Conservation (phyloP, 176 grass and related monocot species). For the Oryza coarctata region DNA sequence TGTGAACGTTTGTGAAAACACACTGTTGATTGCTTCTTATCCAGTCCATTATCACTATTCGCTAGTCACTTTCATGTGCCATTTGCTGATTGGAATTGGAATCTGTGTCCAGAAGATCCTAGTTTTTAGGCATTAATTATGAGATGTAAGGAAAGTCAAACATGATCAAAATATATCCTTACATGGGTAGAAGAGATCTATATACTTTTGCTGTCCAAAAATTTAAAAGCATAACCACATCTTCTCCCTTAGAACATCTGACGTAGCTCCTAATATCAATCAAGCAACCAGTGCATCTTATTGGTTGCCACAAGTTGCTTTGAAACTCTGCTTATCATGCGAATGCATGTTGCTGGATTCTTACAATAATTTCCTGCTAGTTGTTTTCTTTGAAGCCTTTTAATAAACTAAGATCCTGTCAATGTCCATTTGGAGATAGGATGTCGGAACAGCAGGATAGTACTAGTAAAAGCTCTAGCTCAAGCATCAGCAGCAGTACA, state of each 20-base stretch:
- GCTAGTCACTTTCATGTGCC: conserved; percentile 7
- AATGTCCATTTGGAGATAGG: conserved; percentile 47
- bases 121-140: conserved; percentile 15
- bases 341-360: neutral
- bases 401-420: conserved; percentile 20
- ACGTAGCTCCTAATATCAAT: neutral
- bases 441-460: conserved; percentile 65
- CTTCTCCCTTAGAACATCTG: neutral
- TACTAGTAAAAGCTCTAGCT: conserved; percentile 82
- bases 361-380: neutral
- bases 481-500: conserved; percentile 76
- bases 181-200: neutral
- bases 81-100: conserved; percentile 20
- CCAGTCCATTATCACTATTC: neutral
- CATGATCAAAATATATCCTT: conserved; percentile 5
- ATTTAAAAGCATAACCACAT: neutral
- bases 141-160: neutral
- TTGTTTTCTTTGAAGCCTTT: conserved; percentile 16
- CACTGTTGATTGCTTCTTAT: conserved; percentile 29
- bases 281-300: neutral
- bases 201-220: neutral
- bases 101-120: neutral
- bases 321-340: neutral
- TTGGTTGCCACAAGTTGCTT: conserved; percentile 4
- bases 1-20: neutral